Evolutionary conservation across 1,284 basidiomycete genomes (phyloP).

Genomic region (Ceratobasidium sp.): DNA sequence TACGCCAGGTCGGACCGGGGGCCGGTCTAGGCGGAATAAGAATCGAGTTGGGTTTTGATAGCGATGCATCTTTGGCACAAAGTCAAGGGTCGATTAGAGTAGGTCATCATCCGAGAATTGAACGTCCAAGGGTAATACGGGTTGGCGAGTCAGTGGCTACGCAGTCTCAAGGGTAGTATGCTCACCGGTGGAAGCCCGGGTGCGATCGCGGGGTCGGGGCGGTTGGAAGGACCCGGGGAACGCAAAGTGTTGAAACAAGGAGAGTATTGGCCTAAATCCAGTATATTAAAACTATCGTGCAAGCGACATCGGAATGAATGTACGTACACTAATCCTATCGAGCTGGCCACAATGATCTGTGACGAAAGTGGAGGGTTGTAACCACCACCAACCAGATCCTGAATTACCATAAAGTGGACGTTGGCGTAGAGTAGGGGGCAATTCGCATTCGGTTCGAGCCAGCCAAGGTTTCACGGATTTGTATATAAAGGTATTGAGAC

Average conservation of each 20-base stretch:
- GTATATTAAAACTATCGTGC: neutral
- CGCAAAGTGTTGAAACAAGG: slow-evolving; percentile 13
- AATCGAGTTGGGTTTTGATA: neutral
- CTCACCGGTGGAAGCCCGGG: slow-evolving; percentile 10
- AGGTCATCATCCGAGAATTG: neutral
- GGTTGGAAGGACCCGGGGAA: slow-evolving; percentile 24
- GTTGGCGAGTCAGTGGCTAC: neutral
- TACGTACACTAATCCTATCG: slow-evolving; percentile 24
- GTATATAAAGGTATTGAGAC: neutral
- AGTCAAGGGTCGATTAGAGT: neutral
- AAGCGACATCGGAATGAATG: neutral
- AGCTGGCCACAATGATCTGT: slow-evolving; percentile 16
- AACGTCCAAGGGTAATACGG: neutral
- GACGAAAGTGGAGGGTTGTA: slow-evolving; percentile 31
- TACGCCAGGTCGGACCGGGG: slow-evolving; percentile 7
- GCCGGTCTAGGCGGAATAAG: neutral
- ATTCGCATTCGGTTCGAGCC: neutral
- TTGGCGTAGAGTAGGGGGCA: neutral
- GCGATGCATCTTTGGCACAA: neutral
- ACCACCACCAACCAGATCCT: slow-evolving; percentile 31
- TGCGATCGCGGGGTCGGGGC: slow-evolving; percentile 11
- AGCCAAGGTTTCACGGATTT: neutral
- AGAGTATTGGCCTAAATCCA: slow-evolving; percentile 14
- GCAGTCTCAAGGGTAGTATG: neutral
- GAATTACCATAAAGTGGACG: neutral